Evolutionary conservation across 192 early-diverging fungal genomes (phyloP).

Genomic region (Oehlia diaphana): DNA sequence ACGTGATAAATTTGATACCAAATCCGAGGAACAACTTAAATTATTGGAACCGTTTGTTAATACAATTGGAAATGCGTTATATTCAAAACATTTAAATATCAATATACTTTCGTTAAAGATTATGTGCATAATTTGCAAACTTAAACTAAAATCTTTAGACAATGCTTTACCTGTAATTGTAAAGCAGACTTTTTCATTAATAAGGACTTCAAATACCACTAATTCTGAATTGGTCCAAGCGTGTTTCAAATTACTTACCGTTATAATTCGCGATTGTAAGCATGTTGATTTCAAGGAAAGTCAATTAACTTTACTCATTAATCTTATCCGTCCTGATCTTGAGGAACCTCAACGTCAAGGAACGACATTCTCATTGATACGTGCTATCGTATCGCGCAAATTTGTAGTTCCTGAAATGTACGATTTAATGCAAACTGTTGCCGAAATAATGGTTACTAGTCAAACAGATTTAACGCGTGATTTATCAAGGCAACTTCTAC

Average conservation of each 20-base stretch:
- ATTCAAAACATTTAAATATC: constrained; percentile 76
- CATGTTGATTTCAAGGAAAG: constrained; percentile 65
- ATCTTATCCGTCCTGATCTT: constrained; percentile 82
- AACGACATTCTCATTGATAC: constrained; percentile 83
- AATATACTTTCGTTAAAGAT: constrained; percentile 69
- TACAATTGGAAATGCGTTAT: constrained; percentile 78
- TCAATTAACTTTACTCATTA: constrained; percentile 79
- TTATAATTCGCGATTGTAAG: constrained; percentile 76
- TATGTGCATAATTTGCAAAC: constrained; percentile 67
- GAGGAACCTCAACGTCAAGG: constrained; percentile 85
- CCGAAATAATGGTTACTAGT: constrained; percentile 83
- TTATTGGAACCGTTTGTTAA: constrained; percentile 83
- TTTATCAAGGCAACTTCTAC: constrained; percentile 75
- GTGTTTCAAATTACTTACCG: constrained; percentile 80
- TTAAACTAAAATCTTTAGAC: constrained; percentile 71
- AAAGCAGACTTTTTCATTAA: constrained; percentile 74
- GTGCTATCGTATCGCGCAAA: constrained; percentile 83
- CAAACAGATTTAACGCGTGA: constrained; percentile 79
- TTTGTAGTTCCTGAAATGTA: constrained; percentile 89
- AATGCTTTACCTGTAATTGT: constrained; percentile 70
- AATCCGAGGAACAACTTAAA: constrained; percentile 57
- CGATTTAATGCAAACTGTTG: constrained; percentile 85
- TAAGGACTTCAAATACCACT: constrained; percentile 62
- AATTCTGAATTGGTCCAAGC: constrained; percentile 72
- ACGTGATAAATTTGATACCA: constrained; percentile 57